Percentiles rank a stretch among this genome's conserved stretches.
Conservation (phyloP, 2,329 filamentous ascomycete genomes). For the Fusarium subtropicale region DNA sequence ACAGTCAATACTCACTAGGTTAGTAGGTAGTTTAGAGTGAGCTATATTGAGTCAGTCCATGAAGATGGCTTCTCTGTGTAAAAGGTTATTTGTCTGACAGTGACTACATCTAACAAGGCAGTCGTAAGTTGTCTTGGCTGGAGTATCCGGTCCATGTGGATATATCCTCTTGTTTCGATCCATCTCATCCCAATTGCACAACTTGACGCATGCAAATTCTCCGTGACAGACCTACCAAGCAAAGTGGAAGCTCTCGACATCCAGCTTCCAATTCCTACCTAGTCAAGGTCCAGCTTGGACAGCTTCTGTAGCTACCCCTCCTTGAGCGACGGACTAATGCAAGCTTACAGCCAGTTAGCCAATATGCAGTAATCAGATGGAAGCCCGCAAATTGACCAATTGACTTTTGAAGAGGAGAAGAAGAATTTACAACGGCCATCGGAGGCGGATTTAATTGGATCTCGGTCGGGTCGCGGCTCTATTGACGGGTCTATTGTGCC, state of each 20-base stretch:
- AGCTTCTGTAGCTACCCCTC: slow-evolving; percentile 8
- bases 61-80: slow-evolving; percentile 3
- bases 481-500: neutral
- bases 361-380: slow-evolving; percentile 10
- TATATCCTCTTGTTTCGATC: neutral
- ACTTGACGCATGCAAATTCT: neutral
- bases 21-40: neutral
- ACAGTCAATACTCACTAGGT: too few species aligned
- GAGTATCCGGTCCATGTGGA: neutral
- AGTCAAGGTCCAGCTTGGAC: neutral
- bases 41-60: neutral
- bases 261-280: neutral
- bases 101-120: neutral
- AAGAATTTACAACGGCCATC: slow-evolving; percentile 22
- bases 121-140: neutral
- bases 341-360: slow-evolving; percentile 2
- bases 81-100: neutral
- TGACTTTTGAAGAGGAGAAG: slow-evolving; percentile 11
- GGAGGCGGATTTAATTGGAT: slow-evolving; percentile 20
- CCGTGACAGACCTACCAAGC: neutral
- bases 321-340: slow-evolving; percentile 31
- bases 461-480: slow-evolving; percentile 39
- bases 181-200: neutral
- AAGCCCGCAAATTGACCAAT: slow-evolving; percentile 11
- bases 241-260: slow-evolving; percentile 4